Base-by-base conservation (phyloP, 768 basidiomycete species). In the Coprinellus micaceus region DNA sequence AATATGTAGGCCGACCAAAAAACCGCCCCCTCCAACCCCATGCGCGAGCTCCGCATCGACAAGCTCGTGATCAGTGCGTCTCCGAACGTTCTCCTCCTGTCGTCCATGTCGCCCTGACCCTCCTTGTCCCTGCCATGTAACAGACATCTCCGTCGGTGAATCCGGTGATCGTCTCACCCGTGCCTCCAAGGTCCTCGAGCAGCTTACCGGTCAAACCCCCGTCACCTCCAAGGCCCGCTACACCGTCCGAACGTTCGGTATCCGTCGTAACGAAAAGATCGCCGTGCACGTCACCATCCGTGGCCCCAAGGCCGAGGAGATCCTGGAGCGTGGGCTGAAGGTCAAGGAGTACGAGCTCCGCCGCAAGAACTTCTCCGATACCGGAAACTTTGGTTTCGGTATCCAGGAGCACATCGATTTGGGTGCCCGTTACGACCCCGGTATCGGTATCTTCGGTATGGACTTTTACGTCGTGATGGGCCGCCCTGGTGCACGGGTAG, bases 201-300 rank as follows among this genome's bases (percentile, higher is more conserved):
- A 99, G 77, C 88, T 99, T 61, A 99, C 96, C 66, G 96, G 96
- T 66, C 96, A 99, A 82, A 92, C 96, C 47, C 96, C 96, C 70
- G 96, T 99, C 66, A 97, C 95, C 65, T 98, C 95, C 72, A 99
- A 98, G 84, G 97, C 96, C 60, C 92, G 97, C 64, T 98, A 96
- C 89, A 98, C 97, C 70, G 94, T 98, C 76, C 94, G 96, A 65
- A 90, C 91, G 48, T 99, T 99, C 80, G 90, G 92, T 69, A 99
- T 99, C 83, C 91, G 97, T 73, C 91, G 97, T 79, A 99, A 99
- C 82, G 96, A 99, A 80, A 99, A 99, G 85, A 99, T 98, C 72
- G 96, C 96, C 48, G 91, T 92, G 63, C 94, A 95, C 76, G 94
- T 95, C 67, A 99, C 96, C 71, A 97, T 99, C 78, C 92, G 96